A percentile compares a stretch with the other conserved stretches of the same genome.
Evolutionary conservation across 2,329 filamentous ascomycete genomes (phyloP).

Genomic region (Acephala macrosclerotiorum): DNA sequence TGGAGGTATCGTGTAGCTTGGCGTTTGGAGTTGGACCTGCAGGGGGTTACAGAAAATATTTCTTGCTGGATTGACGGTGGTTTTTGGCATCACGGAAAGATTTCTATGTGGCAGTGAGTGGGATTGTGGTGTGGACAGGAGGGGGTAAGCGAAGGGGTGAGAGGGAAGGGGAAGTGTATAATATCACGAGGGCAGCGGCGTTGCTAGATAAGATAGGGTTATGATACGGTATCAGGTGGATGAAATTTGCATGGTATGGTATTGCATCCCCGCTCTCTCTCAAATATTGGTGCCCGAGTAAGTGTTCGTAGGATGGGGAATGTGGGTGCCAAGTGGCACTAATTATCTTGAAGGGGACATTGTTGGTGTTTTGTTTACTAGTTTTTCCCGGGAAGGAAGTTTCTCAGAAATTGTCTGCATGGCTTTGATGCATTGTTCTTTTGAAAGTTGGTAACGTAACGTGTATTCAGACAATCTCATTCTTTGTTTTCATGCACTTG

Average conservation of each 20-base stretch:
- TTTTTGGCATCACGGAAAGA: no score
- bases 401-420: no score
- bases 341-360: neutral
- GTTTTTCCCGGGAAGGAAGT: no score
- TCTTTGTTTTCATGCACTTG: no score
- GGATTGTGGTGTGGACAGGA: neutral
- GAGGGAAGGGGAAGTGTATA: neutral
- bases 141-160: neutral
- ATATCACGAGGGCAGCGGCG: neutral
- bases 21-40: no score
- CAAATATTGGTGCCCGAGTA: no score
- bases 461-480: no score
- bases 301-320: neutral
- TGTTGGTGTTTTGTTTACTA: neutral
- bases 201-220: slow-evolving; percentile 1
- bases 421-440: no score
- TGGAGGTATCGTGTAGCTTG: no score
- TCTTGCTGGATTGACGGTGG: no score
- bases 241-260: neutral
- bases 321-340: neutral
- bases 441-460: no score
- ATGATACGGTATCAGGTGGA: slow-evolving; percentile 3
- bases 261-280: neutral
- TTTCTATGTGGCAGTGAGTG: neutral
- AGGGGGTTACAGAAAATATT: no score